Evolutionary conservation across 73 alveolate species (phyloP), one percentile per base, ranked within the genome.

Genomic region (Paraurostyla sp.): DNA sequence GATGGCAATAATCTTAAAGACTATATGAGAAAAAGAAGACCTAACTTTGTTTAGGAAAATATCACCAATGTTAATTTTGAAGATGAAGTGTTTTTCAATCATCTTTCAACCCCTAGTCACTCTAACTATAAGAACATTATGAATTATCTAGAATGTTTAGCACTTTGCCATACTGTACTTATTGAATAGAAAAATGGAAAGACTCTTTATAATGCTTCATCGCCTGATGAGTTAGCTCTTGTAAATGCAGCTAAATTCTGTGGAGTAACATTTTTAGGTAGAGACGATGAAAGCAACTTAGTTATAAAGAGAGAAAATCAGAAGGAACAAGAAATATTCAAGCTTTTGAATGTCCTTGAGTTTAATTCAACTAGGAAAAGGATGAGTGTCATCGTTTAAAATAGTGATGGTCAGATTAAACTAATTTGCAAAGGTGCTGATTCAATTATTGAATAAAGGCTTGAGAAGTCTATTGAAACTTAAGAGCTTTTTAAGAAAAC

Each of bases 331-430:
- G 65, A 54, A 15, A 41, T 45, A 52, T 96, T 93, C 85, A 83
- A 97, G 87, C 91, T 96, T 0, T 60, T 97, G 69, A 94, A 94
- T 71, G 93, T 95, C 13, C 89, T 97, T 41, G 98, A 96, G 42
- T 97, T 97, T 88, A 93, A 94, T 57, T 84, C 97, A 27, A 98
- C 97, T 52, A 93, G 99, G 52, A 97, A 97, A 69, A 95, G 99
- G 90, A 97, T 95, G 99, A 93, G 98, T 46, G 97, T 97, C 0
- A 95, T 97, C 42, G 90, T 96, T 33, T 42, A 69, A 59, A 45
- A 50, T 33, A 89, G 95, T 20, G 92, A 92, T 32, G 92, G 89
- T 75, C 86, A 91, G 60, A 93, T 95, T 80, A 89, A 85, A 76
- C 90, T 97, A 42, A 81, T 91, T 87, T 92, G 97, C 50, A 97